Conservation (phyloP, 495 filamentous ascomycete genomes). For the Neurospora discreta region DNA sequence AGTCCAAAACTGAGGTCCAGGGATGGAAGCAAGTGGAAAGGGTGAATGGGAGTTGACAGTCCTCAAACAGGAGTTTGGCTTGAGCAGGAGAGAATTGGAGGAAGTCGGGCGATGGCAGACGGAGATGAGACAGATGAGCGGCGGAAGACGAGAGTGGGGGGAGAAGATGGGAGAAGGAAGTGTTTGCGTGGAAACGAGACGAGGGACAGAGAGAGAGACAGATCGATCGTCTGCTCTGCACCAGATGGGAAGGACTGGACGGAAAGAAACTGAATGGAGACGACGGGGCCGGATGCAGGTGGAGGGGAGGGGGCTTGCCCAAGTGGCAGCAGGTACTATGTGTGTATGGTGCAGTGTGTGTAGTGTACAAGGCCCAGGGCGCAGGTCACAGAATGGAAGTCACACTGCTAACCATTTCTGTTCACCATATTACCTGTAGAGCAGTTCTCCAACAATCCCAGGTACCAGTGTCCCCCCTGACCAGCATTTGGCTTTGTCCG, state of each 20-base stretch:
- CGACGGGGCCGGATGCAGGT: conserved; percentile 1
- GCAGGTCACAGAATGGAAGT: no score
- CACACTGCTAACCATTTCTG: no score
- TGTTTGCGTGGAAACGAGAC: conserved; percentile 3
- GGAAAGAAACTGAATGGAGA: conserved; percentile 5
- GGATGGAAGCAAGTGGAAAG: background rate
- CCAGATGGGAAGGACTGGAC: background rate
- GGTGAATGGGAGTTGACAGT: background rate
- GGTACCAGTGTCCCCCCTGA: no score
- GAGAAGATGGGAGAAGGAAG: background rate
- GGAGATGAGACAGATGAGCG: background rate
- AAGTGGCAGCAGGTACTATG: conserved; percentile 5
- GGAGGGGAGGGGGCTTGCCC: background rate
- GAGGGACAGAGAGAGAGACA: background rate
- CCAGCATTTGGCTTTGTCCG: no score
- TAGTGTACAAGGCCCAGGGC: no score
- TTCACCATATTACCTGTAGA: no score
- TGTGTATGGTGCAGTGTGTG: no score
- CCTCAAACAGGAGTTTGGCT: background rate
- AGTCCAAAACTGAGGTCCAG: background rate
- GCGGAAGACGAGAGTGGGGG: background rate
- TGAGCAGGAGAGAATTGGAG: background rate
- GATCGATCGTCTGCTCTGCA: background rate
- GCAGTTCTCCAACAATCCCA: no score
- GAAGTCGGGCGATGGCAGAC: background rate